phyloP scores from a whole-genome alignment of 129 eudicot genomes.

The Flaveria trinervia region DNA sequence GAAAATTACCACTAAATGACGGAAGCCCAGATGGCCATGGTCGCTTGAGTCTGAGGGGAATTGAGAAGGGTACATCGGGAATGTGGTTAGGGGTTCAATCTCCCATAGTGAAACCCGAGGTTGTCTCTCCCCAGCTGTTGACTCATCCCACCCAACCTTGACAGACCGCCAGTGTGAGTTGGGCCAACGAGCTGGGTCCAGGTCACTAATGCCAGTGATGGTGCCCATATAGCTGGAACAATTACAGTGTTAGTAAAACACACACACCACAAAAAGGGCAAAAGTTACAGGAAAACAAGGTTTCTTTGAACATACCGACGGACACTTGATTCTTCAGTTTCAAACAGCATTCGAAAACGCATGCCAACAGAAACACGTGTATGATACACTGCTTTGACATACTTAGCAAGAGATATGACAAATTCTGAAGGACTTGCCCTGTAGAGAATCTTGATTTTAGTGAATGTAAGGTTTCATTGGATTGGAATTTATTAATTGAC shows the following conservation, averaged over 20 bases:
- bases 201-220: slow-evolving; percentile 81
- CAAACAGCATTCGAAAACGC: slow-evolving; percentile 93
- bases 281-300: too few relatives aligned
- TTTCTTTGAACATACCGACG: slow-evolving; percentile 57
- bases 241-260: slow-evolving; percentile 4
- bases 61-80: slow-evolving; percentile 93
- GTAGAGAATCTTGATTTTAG: slow-evolving; percentile 26
- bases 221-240: slow-evolving; percentile 88
- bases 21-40: slow-evolving; percentile 89
- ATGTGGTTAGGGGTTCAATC: slow-evolving; percentile 86
- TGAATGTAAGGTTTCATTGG: neutral
- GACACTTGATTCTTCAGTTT: slow-evolving; percentile 94
- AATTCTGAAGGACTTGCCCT: slow-evolving; percentile 92
- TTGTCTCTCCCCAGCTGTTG: slow-evolving; percentile 94
- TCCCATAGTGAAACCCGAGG: slow-evolving; percentile 96
- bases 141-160: slow-evolving; percentile 97
- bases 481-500: neutral
- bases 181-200: slow-evolving; percentile 82
- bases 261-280: neutral
- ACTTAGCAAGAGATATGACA: slow-evolving; percentile 80
- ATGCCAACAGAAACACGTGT: slow-evolving; percentile 92
- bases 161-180: slow-evolving; percentile 96
- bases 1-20: slow-evolving; percentile 55
- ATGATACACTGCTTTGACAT: slow-evolving; percentile 81
- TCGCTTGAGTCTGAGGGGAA: slow-evolving; percentile 77